Evolutionary conservation across 1,284 basidiomycete species (phyloP), one percentile per base, ranked within the genome.

Genomic region (Tylopilus sp.): DNA sequence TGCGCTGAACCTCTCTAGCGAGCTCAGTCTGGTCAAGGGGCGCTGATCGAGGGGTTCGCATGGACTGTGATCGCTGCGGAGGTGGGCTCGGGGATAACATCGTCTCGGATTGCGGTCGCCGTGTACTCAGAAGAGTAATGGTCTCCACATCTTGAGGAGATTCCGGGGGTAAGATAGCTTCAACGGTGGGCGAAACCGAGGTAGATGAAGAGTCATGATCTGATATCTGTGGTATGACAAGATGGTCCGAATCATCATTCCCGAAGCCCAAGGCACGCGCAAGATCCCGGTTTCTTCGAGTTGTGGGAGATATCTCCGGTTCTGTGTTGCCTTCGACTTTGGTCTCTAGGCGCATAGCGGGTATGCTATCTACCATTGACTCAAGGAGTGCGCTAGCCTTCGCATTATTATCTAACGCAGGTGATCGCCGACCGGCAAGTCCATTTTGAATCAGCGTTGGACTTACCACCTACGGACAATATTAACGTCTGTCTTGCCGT

Each of bases 361-460:
- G 75, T 55, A 88, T 84, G 55, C 81, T 85, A 54, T 82, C 78
- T 34, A 86, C 76, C 18, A 87, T 76, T 3, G 85, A 81, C 55
- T 84, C 79, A 31, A 89, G 71, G 31, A 88, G 67, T 26, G 82
- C 83, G 58, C 68, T 84, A 8, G 79, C 82, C 65, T 81, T 82
- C 21, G 74, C 74, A 35, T 71, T 71, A 41, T 74, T 72, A 44
- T 82, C 79, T 43, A 69, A 56, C 25, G 64, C 64, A 30, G 65
- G 59, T 23, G 68, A 69, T 44, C 64, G 65, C 43, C 60, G 52
- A 47, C 62, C 68, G 39, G 55, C 48, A n/a, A 60, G 52, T 35
- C 49, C 33, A 44, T 15, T 41, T 48, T 69, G 65, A 47, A 53
- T 55, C 18, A 65, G 74, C 5, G 68, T 64, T 34, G 82, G 79